phyloP scores from a whole-genome alignment of 2,329 filamentous ascomycete genomes.

The Stenocarpella maydis region DNA sequence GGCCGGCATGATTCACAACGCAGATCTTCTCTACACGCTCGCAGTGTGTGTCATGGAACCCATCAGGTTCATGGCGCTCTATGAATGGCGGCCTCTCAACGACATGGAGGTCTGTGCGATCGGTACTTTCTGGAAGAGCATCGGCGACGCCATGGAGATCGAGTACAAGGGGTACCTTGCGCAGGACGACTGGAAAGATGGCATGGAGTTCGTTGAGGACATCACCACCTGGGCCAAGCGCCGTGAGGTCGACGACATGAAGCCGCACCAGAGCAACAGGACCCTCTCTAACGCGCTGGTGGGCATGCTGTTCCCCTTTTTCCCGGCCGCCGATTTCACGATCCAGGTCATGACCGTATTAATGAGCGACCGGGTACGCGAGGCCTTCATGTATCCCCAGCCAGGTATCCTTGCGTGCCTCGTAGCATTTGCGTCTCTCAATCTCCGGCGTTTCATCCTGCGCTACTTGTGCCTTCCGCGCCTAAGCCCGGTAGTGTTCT shows the following conservation, averaged over 20 bases:
- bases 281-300: conserved; percentile 66
- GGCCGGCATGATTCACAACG: conserved; percentile 48
- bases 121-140: conserved; percentile 74
- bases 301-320: conserved; percentile 64
- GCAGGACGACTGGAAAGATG: conserved; percentile 54
- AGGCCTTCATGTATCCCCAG: conserved; percentile 68
- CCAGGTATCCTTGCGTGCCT: conserved; percentile 48
- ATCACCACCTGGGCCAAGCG: conserved; percentile 55
- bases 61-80: conserved; percentile 66
- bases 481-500: conserved; percentile 47
- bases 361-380: conserved; percentile 70
- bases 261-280: conserved; percentile 58
- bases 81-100: conserved; percentile 75
- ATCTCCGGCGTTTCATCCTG: conserved; percentile 61
- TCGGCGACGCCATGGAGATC: conserved; percentile 76
- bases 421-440: conserved; percentile 57
- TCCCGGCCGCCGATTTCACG: conserved; percentile 58
- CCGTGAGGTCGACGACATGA: conserved; percentile 69
- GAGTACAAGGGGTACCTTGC: conserved; percentile 52
- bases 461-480: conserved; percentile 69
- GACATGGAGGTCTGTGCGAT: conserved; percentile 74
- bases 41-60: conserved; percentile 73
- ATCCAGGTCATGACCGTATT: conserved; percentile 63
- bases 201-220: conserved; percentile 60
- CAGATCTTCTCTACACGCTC: conserved; percentile 50